phyloP scores from a whole-genome alignment of 75 land plant species.

The Larix kaempferi region DNA sequence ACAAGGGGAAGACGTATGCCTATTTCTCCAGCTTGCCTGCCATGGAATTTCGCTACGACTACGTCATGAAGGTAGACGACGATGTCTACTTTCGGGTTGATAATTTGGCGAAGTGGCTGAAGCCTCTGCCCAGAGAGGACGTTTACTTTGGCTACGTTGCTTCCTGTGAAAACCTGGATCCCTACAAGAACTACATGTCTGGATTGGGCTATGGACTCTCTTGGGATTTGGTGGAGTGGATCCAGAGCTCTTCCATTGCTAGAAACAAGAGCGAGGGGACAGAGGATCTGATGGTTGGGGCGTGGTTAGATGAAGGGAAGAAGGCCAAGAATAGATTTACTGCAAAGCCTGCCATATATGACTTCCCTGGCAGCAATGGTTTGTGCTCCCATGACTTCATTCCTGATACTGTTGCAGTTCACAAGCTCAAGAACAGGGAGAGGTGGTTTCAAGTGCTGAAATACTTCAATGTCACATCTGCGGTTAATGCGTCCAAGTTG shows the following conservation, averaged over 20 bases:
- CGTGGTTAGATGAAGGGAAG: slow-evolving; percentile 53
- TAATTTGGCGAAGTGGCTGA: slow-evolving; percentile 37
- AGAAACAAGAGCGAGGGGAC: slow-evolving; percentile 41
- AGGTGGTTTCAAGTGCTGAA: slow-evolving; percentile 50
- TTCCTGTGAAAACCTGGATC: slow-evolving; percentile 49
- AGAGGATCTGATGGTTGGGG: slow-evolving; percentile 61
- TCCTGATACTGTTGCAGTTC: slow-evolving; percentile 59
- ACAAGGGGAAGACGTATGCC: slow-evolving; percentile 76
- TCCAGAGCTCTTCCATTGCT: slow-evolving; percentile 43
- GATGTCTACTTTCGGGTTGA: slow-evolving; percentile 57
- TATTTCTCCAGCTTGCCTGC: slow-evolving; percentile 68
- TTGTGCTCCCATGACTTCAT: slow-evolving; percentile 43
- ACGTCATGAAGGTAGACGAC: slow-evolving; percentile 86
- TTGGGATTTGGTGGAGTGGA: slow-evolving; percentile 85
- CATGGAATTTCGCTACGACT: slow-evolving; percentile 48
- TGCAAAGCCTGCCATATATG: slow-evolving; percentile 69
- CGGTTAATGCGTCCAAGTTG: slow-evolving; percentile 41
- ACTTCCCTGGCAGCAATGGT: slow-evolving; percentile 47
- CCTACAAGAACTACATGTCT: slow-evolving; percentile 62
- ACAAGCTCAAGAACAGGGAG: slow-evolving; percentile 41
- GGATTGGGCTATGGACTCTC: slow-evolving; percentile 84
- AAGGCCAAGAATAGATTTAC: slow-evolving; percentile 59
- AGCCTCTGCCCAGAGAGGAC: slow-evolving; percentile 51
- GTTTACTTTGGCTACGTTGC: slow-evolving; percentile 72
- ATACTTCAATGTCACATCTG: slow-evolving; percentile 52